phyloP scores from a whole-genome alignment of 495 filamentous ascomycete species.

The Penicillium mononematosum region DNA sequence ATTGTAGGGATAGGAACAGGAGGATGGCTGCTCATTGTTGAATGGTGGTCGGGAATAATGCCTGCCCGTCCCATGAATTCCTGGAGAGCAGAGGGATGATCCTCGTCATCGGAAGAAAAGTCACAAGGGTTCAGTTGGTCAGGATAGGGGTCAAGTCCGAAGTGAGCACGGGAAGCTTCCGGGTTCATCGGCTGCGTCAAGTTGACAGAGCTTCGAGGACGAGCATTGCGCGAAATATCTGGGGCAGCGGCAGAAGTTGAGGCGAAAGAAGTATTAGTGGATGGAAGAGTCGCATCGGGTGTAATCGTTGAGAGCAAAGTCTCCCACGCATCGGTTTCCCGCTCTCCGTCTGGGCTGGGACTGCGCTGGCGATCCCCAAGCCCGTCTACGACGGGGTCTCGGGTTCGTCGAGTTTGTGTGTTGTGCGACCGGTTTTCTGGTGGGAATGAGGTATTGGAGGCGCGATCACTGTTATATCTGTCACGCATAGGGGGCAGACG shows the following conservation, averaged over 20 bases:
- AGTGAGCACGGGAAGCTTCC: slow-evolving; percentile 17
- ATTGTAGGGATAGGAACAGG: slow-evolving; percentile 35
- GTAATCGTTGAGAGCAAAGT: slow-evolving; percentile 75
- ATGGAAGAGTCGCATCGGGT: slow-evolving; percentile 77
- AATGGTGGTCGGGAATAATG: slow-evolving; percentile 27
- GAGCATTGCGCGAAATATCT: slow-evolving; percentile 22
- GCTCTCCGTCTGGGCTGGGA: slow-evolving; percentile 66
- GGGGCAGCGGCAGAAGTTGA: slow-evolving; percentile 57
- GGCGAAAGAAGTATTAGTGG: slow-evolving; percentile 74
- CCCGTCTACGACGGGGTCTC: slow-evolving; percentile 56
- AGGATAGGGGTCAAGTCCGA: slow-evolving; percentile 42
- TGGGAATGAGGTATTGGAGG: slow-evolving; percentile 2
- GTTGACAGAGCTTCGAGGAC: slow-evolving; percentile 40
- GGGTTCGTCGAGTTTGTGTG: slow-evolving; percentile 19
- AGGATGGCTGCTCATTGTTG: slow-evolving; percentile 42
- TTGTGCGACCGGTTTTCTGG: slow-evolving; percentile 25
- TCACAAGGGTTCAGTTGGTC: slow-evolving; percentile 46
- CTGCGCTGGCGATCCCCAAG: slow-evolving; percentile 82
- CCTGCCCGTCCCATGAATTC: slow-evolving; percentile 10
- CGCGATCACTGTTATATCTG: slow-evolving; percentile 22
- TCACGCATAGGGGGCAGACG: slow-evolving; percentile 31
- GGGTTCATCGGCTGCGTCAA: slow-evolving; percentile 2
- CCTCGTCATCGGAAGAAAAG: slow-evolving; percentile 39
- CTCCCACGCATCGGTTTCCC: slow-evolving; percentile 66
- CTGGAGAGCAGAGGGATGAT: slow-evolving; percentile 18